Base-by-base conservation (phyloP, 306 rosid species). In the Medicago lupulina region DNA sequence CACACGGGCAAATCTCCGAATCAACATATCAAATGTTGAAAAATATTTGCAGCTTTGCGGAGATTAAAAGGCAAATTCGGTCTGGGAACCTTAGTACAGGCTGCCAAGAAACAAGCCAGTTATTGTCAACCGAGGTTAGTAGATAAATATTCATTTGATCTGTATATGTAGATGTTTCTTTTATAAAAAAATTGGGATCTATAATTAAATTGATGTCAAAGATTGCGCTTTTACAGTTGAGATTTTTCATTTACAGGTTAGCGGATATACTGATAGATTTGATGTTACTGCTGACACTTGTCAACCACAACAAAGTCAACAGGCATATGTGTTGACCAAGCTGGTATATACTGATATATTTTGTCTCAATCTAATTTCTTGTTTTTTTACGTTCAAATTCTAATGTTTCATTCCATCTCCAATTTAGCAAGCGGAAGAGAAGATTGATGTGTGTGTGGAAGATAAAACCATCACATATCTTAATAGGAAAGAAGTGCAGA, bases 1-100 rank as follows among this genome's bases (percentile, higher is more conserved):
- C 87, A 0, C 93, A 87, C n/a, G 97, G 92, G 19, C 28, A 87
- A 17, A 84, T 89, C 38, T 86, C 87, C 0, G 89, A 91, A 46
- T 81, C 90, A 21, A 86, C 89, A 5, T 86, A 71, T 18, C 53
- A 87, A 54, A 8, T 54, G 17, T 25, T 81, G 76, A 89, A 77
- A 2, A 75, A 49, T 11, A 68, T 81, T n/a, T 89, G 97, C 34
- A 91, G 80, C n/a, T 79, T 7, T 71, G 85, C 91, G 2, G 77
- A 79, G 40, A 82, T 85, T 5, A 61, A 65, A 49, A 86, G 93
- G 71, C 86, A 85, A 57, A 0, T 9, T n/a, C 17, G 21, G 5
- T 44, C n/a, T 46, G 86, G 84, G 31, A 15, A 7, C 6, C 70
- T 82, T 11, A 85, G 41, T 23, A 43, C 69, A 1, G 51, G 19